A percentile compares a stretch with the other conserved stretches of the same genome.
These are phyloP conservation scores for Camillea tinctor DNA, from an alignment of 2,329 filamentous ascomycete genomes.

Conservation along the genomic window DNA sequence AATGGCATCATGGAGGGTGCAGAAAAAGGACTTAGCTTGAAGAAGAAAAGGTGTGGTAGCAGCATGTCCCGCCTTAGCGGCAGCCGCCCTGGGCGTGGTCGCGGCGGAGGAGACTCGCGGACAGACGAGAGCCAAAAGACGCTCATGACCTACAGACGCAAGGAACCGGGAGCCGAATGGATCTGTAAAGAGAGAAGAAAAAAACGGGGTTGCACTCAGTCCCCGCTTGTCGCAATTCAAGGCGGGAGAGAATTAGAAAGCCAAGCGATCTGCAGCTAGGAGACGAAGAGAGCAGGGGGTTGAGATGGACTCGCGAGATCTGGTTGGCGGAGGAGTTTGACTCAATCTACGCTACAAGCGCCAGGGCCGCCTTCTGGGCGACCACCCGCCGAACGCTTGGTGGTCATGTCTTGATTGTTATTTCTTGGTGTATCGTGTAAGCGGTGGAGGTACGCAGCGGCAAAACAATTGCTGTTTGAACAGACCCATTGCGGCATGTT, in stretches of 20 bases:
- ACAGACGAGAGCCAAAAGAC: conserved; percentile 3
- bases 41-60: background rate
- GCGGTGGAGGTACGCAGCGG: conserved; percentile 21
- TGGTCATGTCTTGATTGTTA: conserved; percentile 9
- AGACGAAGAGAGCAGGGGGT: conserved; percentile 20
- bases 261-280: conserved; percentile 34
- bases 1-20: background rate
- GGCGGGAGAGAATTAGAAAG: conserved; percentile 23
- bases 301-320: conserved; percentile 3
- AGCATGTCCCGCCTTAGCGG: background rate
- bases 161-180: conserved; percentile 10
- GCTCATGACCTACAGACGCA: conserved; percentile 12
- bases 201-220: conserved; percentile 1
- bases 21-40: background rate
- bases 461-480: conserved; percentile 28
- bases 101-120: conserved; percentile 3
- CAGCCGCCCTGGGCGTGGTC: conserved; percentile 13
- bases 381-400: conserved; percentile 21
- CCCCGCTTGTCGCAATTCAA: conserved; percentile 5
- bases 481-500: background rate
- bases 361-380: conserved; percentile 28
- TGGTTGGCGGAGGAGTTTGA: conserved; percentile 21
- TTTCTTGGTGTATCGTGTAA: conserved; percentile 18
- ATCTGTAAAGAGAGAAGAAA: too few species aligned
- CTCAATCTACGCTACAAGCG: conserved; percentile 26